Conservation (phyloP, 306 rosid genomes). For the Rubus idaeus region DNA sequence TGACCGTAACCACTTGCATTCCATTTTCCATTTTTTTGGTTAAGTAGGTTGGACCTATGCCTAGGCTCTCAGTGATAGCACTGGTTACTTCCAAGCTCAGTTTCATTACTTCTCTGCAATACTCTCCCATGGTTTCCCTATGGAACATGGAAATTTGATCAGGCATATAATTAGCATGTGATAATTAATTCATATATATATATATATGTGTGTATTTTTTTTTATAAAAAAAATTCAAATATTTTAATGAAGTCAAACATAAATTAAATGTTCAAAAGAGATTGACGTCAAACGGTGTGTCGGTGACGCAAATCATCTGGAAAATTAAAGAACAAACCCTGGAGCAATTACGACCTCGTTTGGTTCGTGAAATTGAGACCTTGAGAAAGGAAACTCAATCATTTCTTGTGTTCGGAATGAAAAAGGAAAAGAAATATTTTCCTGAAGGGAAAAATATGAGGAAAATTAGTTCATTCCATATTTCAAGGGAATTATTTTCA, state of each 20-base stretch:
- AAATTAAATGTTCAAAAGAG: neutral
- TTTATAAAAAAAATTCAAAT: neutral
- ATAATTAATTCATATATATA: too few species aligned
- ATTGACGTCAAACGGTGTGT: neutral
- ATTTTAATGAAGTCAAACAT: neutral
- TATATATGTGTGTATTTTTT: neutral
- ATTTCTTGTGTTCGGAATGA: too few species aligned
- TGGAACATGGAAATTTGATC: neutral
- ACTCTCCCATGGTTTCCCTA: constrained; percentile 56
- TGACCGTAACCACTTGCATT: constrained; percentile 51
- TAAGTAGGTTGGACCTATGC: constrained; percentile 32
- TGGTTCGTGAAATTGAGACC: too few species aligned
- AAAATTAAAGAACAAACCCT: neutral
- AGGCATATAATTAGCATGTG: neutral
- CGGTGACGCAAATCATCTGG: neutral
- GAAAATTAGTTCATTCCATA: too few species aligned
- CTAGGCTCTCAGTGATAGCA: constrained; percentile 49
- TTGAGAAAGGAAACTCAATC: too few species aligned
- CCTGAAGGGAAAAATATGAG: too few species aligned
- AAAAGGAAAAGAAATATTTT: too few species aligned
- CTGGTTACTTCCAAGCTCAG: constrained; percentile 35
- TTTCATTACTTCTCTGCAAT: constrained; percentile 43
- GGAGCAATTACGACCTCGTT: too few species aligned
- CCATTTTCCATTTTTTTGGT: constrained; percentile 38
- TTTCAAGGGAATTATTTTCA: too few species aligned